phyloP scores from a whole-genome alignment of 768 basidiomycete species.

The Naematelia encephala region DNA sequence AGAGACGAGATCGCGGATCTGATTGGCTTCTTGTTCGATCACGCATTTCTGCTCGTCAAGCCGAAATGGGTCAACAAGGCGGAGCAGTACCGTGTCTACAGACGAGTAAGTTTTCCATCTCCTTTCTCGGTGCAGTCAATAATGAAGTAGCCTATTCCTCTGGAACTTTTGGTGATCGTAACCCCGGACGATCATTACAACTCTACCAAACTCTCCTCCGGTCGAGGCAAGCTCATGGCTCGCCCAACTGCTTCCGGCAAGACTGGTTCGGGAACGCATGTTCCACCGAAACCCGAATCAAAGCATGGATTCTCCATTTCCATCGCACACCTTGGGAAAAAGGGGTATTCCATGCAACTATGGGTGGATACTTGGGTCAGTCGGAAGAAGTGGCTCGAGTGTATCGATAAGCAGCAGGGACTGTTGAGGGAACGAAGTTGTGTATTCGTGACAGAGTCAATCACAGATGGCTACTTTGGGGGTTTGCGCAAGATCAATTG shows the following conservation, averaged over 20 bases:
- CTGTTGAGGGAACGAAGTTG: slow-evolving; percentile 73
- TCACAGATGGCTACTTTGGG: slow-evolving; percentile 85
- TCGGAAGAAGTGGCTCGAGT: slow-evolving; percentile 91
- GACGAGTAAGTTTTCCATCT: slow-evolving; percentile 63
- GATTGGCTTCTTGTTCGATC: slow-evolving; percentile 92
- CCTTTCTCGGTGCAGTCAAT: not conserved
- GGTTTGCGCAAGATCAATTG: slow-evolving; percentile 86
- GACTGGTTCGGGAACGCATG: slow-evolving; percentile 28
- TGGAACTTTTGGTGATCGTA: slow-evolving; percentile 81
- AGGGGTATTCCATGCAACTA: slow-evolving; percentile 83
- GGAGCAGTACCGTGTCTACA: slow-evolving; percentile 88
- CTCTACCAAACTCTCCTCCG: slow-evolving; percentile 45
- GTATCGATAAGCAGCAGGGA: slow-evolving; percentile 85
- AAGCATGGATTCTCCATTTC: slow-evolving; percentile 90
- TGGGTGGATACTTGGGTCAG: slow-evolving; percentile 82
- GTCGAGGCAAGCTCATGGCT: slow-evolving; percentile 33
- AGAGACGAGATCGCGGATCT: slow-evolving; percentile 78
- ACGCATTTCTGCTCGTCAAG: slow-evolving; percentile 87
- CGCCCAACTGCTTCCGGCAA: slow-evolving; percentile 26
- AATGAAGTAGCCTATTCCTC: slow-evolving; percentile 75
- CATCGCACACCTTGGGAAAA: slow-evolving; percentile 87
- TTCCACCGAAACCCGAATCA: slow-evolving; percentile 52
- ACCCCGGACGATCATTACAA: slow-evolving; percentile 68
- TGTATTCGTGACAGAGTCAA: slow-evolving; percentile 76
- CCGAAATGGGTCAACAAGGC: slow-evolving; percentile 74